Conservation (phyloP, 176 grass and related monocot genomes). For the Dendrocalamus sinicus region DNA sequence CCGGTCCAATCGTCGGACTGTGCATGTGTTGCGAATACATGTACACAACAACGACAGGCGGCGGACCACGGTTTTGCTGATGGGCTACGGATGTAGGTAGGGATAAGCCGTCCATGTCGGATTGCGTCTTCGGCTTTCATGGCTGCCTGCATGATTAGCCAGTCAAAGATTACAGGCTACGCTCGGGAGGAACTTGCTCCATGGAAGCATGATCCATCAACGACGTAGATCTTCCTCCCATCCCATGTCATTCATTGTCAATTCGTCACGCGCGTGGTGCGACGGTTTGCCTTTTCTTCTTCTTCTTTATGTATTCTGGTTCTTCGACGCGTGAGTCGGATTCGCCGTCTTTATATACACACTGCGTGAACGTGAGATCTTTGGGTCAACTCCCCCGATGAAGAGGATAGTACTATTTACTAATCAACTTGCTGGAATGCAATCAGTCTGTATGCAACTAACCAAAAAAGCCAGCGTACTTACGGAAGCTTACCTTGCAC, state of each 20-base stretch:
- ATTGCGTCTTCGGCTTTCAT: not conserved
- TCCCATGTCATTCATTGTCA: not conserved
- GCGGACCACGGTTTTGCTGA: conserved; percentile 7
- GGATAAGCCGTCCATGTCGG: conserved; percentile 2
- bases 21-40: not conserved
- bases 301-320: not conserved
- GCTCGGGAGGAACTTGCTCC: not conserved
- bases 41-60: not conserved
- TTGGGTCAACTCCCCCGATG: too few relatives aligned
- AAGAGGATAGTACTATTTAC: too few relatives aligned
- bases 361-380: too few relatives aligned
- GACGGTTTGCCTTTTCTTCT: not conserved
- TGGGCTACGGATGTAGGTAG: not conserved
- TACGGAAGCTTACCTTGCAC: too few relatives aligned
- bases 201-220: not conserved
- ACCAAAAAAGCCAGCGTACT: not conserved
- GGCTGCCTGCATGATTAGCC: not conserved
- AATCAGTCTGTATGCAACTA: not conserved
- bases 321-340: not conserved
- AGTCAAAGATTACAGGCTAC: not conserved
- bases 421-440: too few relatives aligned
- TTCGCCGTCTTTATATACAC: too few relatives aligned
- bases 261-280: not conserved
- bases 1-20: too few relatives aligned
- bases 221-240: too few relatives aligned